Conservation (phyloP, 371 early-diverging fungal genomes). For the Nosema granulosis region DNA sequence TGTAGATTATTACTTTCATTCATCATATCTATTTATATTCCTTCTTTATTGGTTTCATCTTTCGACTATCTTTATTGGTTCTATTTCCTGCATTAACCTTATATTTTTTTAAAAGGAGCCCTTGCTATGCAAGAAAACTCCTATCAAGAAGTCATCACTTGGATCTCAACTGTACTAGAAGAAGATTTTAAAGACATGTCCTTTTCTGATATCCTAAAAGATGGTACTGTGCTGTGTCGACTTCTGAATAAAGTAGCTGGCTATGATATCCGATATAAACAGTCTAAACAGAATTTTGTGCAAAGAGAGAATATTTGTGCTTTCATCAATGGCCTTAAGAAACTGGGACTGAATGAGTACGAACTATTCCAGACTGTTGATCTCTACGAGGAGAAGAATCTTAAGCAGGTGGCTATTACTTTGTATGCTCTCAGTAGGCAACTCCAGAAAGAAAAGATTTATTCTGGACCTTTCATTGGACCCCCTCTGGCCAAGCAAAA, state of each 20-base stretch:
- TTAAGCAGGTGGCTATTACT: slow-evolving; percentile 70
- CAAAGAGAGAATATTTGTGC: slow-evolving; percentile 78
- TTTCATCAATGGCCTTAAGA: slow-evolving; percentile 72
- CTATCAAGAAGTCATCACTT: slow-evolving; percentile 37
- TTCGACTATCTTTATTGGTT: too few relatives aligned
- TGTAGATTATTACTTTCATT: too few relatives aligned
- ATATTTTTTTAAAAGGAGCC: too few relatives aligned
- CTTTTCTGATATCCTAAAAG: slow-evolving; percentile 61
- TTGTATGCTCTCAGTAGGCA: slow-evolving; percentile 76
- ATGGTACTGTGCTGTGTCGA: slow-evolving; percentile 78
- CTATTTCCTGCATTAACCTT: too few relatives aligned
- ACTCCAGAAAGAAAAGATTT: slow-evolving; percentile 71
- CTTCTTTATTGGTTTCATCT: too few relatives aligned
- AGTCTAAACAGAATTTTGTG: slow-evolving; percentile 74
- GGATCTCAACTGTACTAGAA: slow-evolving; percentile 47
- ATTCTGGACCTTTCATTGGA: slow-evolving; percentile 60
- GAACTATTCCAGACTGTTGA: slow-evolving; percentile 84
- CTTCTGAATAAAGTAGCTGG: slow-evolving; percentile 70
- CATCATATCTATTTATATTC: too few relatives aligned
- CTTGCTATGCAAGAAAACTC: slow-evolving; percentile 6
- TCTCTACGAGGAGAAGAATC: slow-evolving; percentile 77
- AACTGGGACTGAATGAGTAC: slow-evolving; percentile 72
- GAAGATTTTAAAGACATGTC: slow-evolving; percentile 10
- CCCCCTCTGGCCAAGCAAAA: slow-evolving; percentile 58
- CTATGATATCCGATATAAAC: slow-evolving; percentile 68